phyloP scores from a whole-genome alignment of 306 rosid genomes.

The Ziziphus jujuba region DNA sequence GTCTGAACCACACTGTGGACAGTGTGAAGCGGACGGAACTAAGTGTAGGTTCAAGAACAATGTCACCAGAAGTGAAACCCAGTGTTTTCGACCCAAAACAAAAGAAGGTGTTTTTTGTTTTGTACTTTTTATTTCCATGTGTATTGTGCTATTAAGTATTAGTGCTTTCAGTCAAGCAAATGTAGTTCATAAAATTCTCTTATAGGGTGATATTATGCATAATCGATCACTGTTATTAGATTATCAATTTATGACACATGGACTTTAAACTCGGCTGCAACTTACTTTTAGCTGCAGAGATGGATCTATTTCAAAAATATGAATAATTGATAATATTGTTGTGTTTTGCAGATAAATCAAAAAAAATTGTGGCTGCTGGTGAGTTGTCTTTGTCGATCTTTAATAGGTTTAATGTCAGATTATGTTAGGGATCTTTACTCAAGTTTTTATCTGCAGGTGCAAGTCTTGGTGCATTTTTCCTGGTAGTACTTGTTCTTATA shows the following conservation, averaged over 20 bases:
- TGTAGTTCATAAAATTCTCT: too few species aligned
- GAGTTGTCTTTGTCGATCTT: neutral
- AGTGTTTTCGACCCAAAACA: constrained; percentile 5
- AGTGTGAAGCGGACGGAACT: constrained; percentile 26
- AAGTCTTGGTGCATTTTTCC: neutral
- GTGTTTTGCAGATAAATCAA: neutral
- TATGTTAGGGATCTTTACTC: too few species aligned
- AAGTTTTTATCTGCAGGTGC: constrained; percentile 4
- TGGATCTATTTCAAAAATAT: neutral
- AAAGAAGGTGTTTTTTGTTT: too few species aligned
- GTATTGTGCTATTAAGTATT: too few species aligned
- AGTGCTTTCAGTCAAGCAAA: too few species aligned
- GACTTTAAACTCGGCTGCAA: too few species aligned
- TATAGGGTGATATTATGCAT: too few species aligned
- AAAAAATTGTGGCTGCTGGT: constrained; percentile 5
- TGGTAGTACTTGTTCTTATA: neutral
- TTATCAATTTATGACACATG: too few species aligned
- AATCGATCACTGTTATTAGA: too few species aligned
- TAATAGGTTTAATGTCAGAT: neutral
- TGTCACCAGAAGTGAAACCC: neutral
- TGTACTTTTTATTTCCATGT: too few species aligned
- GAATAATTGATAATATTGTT: neutral
- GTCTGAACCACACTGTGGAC: constrained; percentile 25
- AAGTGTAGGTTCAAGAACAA: constrained; percentile 25
- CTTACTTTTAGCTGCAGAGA: too few species aligned